Evolutionary conservation across 1,284 basidiomycete genomes (phyloP), one percentile per base, ranked within the genome.

Genomic region (Ceratobasidium sp.): DNA sequence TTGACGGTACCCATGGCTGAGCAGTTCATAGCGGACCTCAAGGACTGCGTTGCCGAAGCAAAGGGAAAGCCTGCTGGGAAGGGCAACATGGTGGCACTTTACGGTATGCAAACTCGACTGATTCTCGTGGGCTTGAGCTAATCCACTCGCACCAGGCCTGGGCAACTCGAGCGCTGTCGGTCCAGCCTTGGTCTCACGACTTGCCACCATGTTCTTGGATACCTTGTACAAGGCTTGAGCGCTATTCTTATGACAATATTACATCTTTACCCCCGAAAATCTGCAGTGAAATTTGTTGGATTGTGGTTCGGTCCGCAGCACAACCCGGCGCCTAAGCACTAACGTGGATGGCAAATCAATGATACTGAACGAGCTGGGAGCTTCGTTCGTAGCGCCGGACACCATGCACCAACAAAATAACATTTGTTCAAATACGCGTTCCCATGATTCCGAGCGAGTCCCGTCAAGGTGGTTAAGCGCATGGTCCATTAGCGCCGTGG

Each of bases 81-180:
- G 81, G 96, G 96, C 8, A 90, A 90, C 55, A 95, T 97, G 94
- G 94, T 97, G 3, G 89, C 92, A 20, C 83, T 97, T 4, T 97
- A 97, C 84, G 96, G 95, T 96, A 81, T 80, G 93, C 88, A n/a
- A 59, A 48, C 10, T n/a, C n/a, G n/a, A n/a, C 68, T n/a, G 20
- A 27, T 54, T 44, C 6, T 67, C 48, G n/a, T 54, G 6, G 20
- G 27, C 18, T 27, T 52, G 20, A 46, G 38, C 33, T 57, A 38
- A 14, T 35, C 7, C 50, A 52, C 20, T 27, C 41, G 68, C 23
- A 30, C 44, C 81, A 96, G 97, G 97, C 78, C 86, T 99, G 16
- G 96, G 97, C 23, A 90, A 92, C 64, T 95, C 93, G 73, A 97
- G 93, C 79, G 91, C 92, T 3, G 93, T 96, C 10, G 97, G 97